Evolutionary conservation across 1,284 basidiomycete genomes (phyloP), one percentile per base, ranked within the genome.

Genomic region (Fomitopsis pinicola): DNA sequence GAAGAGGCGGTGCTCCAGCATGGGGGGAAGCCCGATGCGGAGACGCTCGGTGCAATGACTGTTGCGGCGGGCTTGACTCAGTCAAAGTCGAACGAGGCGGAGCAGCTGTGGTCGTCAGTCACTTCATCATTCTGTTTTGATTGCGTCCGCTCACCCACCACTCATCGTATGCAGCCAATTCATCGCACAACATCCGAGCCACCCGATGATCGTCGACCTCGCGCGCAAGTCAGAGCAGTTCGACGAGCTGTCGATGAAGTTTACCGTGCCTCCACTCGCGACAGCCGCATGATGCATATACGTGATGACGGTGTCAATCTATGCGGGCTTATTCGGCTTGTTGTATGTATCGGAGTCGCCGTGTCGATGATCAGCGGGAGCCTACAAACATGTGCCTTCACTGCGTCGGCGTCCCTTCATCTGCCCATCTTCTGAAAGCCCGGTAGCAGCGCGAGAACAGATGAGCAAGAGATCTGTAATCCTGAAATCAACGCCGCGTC

Each of bases 1-100:
- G 84, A 88, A 62, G 92, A 97, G 72, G 91, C 93, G 1, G 72
- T 89, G 54, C 78, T 83, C 63, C 82, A 84, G 68, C 80, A 83
- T 62, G 73, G 72, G 36, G 80, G 76, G 1, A 78, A 77, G 61
- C 77, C 75, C 40, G 82, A 89, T 66, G 78, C 82, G 55, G 90
- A 94, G 71, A 83, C 92, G 5, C 77, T 92, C 44, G 89, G 89
- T 17, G 90, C 85, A 2, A 78, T 81, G 70, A 79, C 82, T 3
- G 89, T 93, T 42, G 89, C 85, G 0, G 78, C 84, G 1, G 85
- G 87, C 12, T 75, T 95, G 33, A 85, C 82, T 5, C 77, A 81
- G 17, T 85, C 86, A 72, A 85, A 82, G 68, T 48, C 61, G n/a
- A 69, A 72, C 1, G 88, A 91, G 59, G 82, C 80, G 7, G 87